Base-by-base conservation (phyloP, 2,329 filamentous ascomycete species). In the Aspergillus floridensis region DNA sequence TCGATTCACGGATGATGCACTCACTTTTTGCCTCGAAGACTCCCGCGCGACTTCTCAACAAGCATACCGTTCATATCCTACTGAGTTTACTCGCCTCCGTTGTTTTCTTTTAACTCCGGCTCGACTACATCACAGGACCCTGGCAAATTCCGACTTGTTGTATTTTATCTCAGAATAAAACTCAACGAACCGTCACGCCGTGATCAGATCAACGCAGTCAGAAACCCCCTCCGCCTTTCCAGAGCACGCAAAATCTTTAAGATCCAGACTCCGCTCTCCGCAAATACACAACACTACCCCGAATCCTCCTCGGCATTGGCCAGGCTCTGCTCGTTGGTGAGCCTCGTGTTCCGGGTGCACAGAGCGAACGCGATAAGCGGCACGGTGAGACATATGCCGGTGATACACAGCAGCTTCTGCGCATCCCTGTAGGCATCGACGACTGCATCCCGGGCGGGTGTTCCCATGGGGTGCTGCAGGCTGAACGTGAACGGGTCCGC, bases 341-440 rank as follows among this genome's bases (percentile, higher is more conserved):
- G 68, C 49, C 68, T 73, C 3, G 80, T 80, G 60, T 83, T 80
- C 19, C 80, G 71, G 55, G 82, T 73, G 29, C 76, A 72, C 35
- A 78, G 66, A 2, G 80, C 70, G 62, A 83, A 83, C 0, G 64
- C 68, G 57, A 83, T 78, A 32, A 83, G 65, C 3, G 80, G 72
- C 11, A 79, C 71, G 8, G 76, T 79, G 8, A 83, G 65, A 59
- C 79, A 81, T 31, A 83, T 79, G 14, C 81, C 81, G 0, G 79
- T 78, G 56, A 83, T 82, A 60, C 80, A 82, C 7, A 84, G 71
- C 35, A 82, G 61, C 3, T 76, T 68, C 67, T 84, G 81, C 0
- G 77, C 75, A 53, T 80, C 70, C 57, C 74, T 74, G 60, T 82
- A 84, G 5, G 77, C 75, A 7, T 71, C 64, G 52, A 82, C 76